These are phyloP conservation scores for Juglanconis sp. DNA, from an alignment of 2,329 filamentous ascomycete genomes.

Conservation along the genomic window DNA sequence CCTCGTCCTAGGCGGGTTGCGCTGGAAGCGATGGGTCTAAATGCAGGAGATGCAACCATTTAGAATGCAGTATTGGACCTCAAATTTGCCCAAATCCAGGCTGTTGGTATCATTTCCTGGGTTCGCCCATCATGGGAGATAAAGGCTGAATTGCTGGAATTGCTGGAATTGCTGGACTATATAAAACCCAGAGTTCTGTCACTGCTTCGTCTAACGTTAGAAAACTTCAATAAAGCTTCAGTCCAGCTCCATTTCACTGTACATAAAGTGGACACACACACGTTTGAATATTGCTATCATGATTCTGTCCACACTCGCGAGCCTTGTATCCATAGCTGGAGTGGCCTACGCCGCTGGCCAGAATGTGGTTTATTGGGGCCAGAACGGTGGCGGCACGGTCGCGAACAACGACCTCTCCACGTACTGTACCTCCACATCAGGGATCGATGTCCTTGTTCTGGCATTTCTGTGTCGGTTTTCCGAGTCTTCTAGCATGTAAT, in stretches of 20 bases:
- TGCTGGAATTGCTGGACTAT: no score
- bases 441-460: conserved; percentile 41
- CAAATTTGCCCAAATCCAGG: not conserved
- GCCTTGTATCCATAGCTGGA: not conserved
- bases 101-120: no score
- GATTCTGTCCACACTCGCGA: not conserved
- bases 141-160: no score
- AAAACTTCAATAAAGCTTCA: not conserved
- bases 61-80: not conserved
- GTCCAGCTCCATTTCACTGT: not conserved
- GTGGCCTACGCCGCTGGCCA: conserved; percentile 23
- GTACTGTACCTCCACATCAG: conserved; percentile 35
- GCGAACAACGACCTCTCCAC: conserved; percentile 35
- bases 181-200: not conserved
- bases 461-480: conserved; percentile 40
- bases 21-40: not conserved
- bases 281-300: not conserved
- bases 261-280: not conserved
- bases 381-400: conserved; percentile 25
- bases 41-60: conserved; percentile 3
- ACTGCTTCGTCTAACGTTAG: not conserved
- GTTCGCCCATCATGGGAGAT: no score
- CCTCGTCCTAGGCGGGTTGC: not conserved
- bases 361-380: conserved; percentile 26
- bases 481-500: conserved; percentile 14